These are phyloP conservation scores for Penstemon barbatus DNA, from an alignment of 257 asterid genomes.

Conservation along the genomic window DNA sequence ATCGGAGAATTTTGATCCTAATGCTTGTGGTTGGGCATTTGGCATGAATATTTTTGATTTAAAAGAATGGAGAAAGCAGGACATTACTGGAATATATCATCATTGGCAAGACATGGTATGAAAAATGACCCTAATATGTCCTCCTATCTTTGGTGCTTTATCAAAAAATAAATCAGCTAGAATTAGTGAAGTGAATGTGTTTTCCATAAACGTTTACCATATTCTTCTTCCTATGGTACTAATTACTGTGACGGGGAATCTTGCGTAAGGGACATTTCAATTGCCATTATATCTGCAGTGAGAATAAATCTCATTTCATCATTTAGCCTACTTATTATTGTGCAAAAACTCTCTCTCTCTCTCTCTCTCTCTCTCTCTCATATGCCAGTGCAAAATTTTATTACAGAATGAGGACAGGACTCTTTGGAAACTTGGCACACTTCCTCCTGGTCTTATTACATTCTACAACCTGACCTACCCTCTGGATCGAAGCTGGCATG, in stretches of 20 bases:
- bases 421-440: constrained; percentile 94
- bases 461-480: constrained; percentile 88
- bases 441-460: constrained; percentile 93
- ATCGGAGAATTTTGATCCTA: constrained; percentile 77
- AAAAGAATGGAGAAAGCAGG: constrained; percentile 81
- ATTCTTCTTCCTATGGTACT: constrained; percentile 5
- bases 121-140: constrained; percentile 16
- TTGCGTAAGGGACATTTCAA: too few relatives aligned
- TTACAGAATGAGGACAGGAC: constrained; percentile 88
- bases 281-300: too few relatives aligned
- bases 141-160: constrained; percentile 11
- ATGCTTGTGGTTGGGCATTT: constrained; percentile 96
- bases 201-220: not conserved
- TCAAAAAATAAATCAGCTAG: not conserved
- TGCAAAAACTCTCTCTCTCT: constrained; percentile 15
- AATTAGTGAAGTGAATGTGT: not conserved
- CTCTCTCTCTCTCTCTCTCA: constrained; percentile 19
- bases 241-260: too few relatives aligned
- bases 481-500: constrained; percentile 90
- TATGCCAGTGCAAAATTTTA: constrained; percentile 7
- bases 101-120: constrained; percentile 84
- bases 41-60: constrained; percentile 93
- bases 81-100: constrained; percentile 93
- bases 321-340: constrained; percentile 2
- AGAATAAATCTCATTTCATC: not conserved